phyloP scores from a whole-genome alignment of 2,329 filamentous ascomycete genomes.

The Endoconidiophora laricicola region DNA sequence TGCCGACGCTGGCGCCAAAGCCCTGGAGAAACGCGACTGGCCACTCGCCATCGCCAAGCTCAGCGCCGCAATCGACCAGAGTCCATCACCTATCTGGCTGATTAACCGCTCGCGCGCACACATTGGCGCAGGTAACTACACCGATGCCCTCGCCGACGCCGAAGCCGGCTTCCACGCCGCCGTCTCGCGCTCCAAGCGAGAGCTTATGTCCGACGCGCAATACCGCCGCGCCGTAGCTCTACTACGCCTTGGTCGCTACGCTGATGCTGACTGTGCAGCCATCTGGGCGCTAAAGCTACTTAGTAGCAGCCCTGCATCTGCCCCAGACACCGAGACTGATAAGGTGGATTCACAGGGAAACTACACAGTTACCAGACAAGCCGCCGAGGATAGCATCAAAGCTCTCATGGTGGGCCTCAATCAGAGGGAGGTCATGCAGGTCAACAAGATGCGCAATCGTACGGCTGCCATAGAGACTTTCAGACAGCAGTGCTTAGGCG shows the following conservation, averaged over 20 bases:
- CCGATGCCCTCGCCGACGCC: slow-evolving; percentile 52
- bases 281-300: slow-evolving; percentile 33
- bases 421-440: slow-evolving; percentile 12
- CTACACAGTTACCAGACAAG: slow-evolving; percentile 26
- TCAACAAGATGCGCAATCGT: slow-evolving; percentile 16
- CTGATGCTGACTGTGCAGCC: slow-evolving; percentile 59
- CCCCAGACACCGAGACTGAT: slow-evolving; percentile 5
- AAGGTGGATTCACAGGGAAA: slow-evolving; percentile 28
- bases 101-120: slow-evolving; percentile 69
- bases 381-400: slow-evolving; percentile 18
- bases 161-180: slow-evolving; percentile 48
- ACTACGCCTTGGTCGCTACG: slow-evolving; percentile 52
- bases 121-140: slow-evolving; percentile 42
- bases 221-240: slow-evolving; percentile 62
- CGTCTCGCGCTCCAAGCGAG: slow-evolving; percentile 51
- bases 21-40: slow-evolving; percentile 48
- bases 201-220: slow-evolving; percentile 66
- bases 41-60: slow-evolving; percentile 50
- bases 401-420: slow-evolving; percentile 18
- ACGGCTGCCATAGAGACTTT: slow-evolving; percentile 6
- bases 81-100: slow-evolving; percentile 59
- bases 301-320: slow-evolving; percentile 18
- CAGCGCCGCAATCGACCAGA: slow-evolving; percentile 47
- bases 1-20: slow-evolving; percentile 46
- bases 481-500: slow-evolving; percentile 29